Base-by-base conservation (phyloP, 2,329 filamentous ascomycete species). In the Diaporthe sp. region DNA sequence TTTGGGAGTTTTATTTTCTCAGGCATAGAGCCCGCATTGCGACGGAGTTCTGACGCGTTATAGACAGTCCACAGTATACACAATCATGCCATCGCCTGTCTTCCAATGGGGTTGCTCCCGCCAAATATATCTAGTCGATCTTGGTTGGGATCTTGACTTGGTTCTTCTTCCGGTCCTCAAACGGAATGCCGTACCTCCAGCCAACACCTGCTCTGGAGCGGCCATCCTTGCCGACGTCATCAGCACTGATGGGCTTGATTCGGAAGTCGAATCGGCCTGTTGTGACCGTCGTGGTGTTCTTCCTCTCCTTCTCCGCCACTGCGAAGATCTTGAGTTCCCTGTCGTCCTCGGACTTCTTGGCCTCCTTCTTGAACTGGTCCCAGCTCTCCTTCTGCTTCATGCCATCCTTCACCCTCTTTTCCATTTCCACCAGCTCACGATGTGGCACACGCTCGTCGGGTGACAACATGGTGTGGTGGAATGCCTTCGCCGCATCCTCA, bases 131-230 rank as follows among this genome's bases (percentile, higher is more conserved):
- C 70, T 75, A 75, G 37, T 71, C 88, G 71, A 93, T 90, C 70
- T 86, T 88, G 47, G 88, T 92, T 30, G 92, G 92, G 79, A 93
- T 93, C 87, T 93, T 93, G 84, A 92, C 83, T 80, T 88, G 80
- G n/a, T 90, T 91, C 78, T 88, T 89, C 83, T 88, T 89, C 73
- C 92, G 87, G 79, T 94, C 92, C 79, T 90, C 86, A 76, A 86
- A 85, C 15, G 92, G 92, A 75, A 87, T 87, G 75, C 92, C 92
- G 78, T 94, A 94, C 75, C 90, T 85, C 87, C 88, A 91, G 27
- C 92, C 92, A 2, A 89, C 86, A 17, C 85, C 90, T 35, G 81
- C 82, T 47, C 84, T 82, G 6, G 87, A 84, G 74, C 88, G 86
- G 30, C 91, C 91, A 66, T 87, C 82, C 30, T 81, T 83, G 42